Evolutionary conservation across 2,329 filamentous ascomycete species (phyloP), one percentile per base, ranked within the genome.

Genomic region (Cladosporium sp.): DNA sequence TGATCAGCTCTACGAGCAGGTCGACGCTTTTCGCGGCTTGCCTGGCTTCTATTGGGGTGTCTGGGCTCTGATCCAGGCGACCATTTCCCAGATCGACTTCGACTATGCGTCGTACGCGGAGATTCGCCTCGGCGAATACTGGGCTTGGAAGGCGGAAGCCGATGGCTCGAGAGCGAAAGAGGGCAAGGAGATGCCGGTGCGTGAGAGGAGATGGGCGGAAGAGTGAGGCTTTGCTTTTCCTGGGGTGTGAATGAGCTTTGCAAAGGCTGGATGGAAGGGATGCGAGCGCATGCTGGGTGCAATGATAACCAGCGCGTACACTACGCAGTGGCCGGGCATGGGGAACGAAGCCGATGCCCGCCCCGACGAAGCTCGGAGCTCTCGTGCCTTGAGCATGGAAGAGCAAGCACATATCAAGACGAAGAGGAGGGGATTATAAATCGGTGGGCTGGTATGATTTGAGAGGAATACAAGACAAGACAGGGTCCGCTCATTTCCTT

Each of bases 41-140:
- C 93, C 93, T 0, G 93, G 93, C 7, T 89, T 98, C 66, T 86
- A 83, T 66, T 86, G 83, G 91, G 93, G 93, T 19, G 89, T 96
- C 54, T 98, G 93, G 93, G 87, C 90, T 7, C 75, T 95, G 58
- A 97, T 98, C 59, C 93, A 98, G 74, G 87, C 91, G 2, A 87
- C 83, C 51, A 97, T 98, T 59, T 95, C 89, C 9, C 82, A 92
- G 59, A 98, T 98, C 63, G 88, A 96, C 67, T 98, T 98, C 66
- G 91, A 98, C 72, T 98, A 98, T 68, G 88, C 89, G 41, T 82
- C 80, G 8, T 98, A 97, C 68, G 92, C 93, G 9, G 89, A 96
- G 69, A 72, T 86, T 13, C 79, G 93, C 52, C 75, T 98, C 5
- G 85, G 87, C 46, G 93, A 97, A 73, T 97, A 96, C 72, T 95